Evolutionary conservation across 345 rosid species (phyloP).

Genomic region (Citrus medica): DNA sequence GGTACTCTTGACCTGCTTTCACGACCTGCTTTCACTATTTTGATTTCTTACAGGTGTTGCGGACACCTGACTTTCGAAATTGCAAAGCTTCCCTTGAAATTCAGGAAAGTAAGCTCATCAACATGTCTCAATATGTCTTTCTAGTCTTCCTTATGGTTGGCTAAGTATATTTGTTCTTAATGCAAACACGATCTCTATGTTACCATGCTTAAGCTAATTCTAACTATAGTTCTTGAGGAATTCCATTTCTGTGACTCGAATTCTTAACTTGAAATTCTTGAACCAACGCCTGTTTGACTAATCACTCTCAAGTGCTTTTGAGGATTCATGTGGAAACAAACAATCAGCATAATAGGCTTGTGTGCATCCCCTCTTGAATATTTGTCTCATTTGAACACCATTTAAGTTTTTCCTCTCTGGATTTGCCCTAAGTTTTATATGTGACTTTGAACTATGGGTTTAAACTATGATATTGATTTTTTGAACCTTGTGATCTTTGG

Average conservation of each 20-base stretch:
- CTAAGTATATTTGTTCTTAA: background rate
- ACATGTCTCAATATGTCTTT: background rate
- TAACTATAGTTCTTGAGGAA: background rate
- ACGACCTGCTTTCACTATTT: background rate
- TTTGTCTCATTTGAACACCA: constrained; percentile 1
- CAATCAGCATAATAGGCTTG: background rate
- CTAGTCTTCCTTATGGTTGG: background rate
- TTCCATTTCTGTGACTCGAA: background rate
- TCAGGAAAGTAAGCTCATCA: constrained; percentile 54
- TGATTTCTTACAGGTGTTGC: constrained; percentile 46
- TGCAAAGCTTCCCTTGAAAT: constrained; percentile 65
- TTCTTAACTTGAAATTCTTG: too few relatives aligned
- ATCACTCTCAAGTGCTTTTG: background rate
- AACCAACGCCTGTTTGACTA: background rate
- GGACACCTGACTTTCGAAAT: constrained; percentile 60
- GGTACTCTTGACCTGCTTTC: background rate
- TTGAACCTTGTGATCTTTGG: background rate
- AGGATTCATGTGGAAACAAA: background rate
- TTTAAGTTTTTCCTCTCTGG: background rate
- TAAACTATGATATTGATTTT: background rate
- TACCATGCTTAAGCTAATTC: background rate
- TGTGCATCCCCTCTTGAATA: background rate
- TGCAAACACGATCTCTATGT: background rate
- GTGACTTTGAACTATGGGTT: background rate
- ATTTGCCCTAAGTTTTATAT: background rate